phyloP scores from a whole-genome alignment of 345 rosid genomes.

The Reutealis trisperma region DNA sequence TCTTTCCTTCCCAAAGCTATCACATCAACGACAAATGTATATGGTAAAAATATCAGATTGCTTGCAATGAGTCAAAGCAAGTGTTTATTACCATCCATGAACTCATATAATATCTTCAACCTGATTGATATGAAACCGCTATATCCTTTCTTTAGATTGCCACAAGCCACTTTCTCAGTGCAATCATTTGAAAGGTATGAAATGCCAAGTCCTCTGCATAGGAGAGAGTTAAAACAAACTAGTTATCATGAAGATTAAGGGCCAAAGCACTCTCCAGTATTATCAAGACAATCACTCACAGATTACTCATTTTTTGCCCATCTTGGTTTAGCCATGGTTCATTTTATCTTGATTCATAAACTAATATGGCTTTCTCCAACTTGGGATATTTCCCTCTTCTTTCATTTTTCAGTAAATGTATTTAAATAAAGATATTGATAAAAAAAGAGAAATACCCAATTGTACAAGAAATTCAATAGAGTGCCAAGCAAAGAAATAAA shows the following conservation, averaged over 20 bases:
- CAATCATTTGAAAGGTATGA: background rate
- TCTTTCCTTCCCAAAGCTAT: background rate
- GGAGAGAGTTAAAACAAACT: background rate
- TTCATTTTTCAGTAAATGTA: background rate
- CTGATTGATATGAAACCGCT: background rate
- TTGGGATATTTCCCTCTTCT: too few relatives aligned
- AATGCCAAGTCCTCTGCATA: background rate
- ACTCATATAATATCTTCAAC: background rate
- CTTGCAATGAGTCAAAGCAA: background rate
- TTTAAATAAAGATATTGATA: background rate
- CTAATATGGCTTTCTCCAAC: too few relatives aligned
- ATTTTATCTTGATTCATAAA: too few relatives aligned
- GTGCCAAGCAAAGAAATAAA: background rate
- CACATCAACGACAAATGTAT: background rate
- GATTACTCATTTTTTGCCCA: background rate
- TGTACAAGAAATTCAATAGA: background rate
- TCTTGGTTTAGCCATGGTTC: background rate
- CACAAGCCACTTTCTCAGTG: background rate
- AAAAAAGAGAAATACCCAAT: background rate
- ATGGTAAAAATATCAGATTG: background rate
- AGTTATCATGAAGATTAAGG: background rate
- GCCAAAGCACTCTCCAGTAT: background rate
- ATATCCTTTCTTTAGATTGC: background rate
- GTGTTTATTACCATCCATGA: background rate
- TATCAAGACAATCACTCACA: background rate